Base-by-base conservation (phyloP, 2,329 filamentous ascomycete species). In the Apiospora malaysiana region DNA sequence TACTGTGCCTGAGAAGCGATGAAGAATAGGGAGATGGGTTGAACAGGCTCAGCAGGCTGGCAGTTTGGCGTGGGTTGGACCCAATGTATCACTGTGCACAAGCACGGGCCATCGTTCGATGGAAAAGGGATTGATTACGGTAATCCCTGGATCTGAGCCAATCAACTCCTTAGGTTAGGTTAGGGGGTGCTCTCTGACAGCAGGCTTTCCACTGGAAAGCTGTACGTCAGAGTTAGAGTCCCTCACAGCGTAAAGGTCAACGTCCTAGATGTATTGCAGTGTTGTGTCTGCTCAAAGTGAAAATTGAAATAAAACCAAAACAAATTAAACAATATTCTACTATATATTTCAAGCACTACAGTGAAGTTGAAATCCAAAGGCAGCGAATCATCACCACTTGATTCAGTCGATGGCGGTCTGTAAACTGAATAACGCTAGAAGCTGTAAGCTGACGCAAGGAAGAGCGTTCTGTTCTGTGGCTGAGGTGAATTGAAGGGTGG, bases 1-100 rank as follows among this genome's bases (percentile, higher is more conserved):
- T 43, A 72, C 71, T 72, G 71, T 71, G 70, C 56, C 56, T 63
- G 37, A 63, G 56, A 63, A 63, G 56, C 56, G 56, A 63, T 63
- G 56, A 63, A 40, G 56, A 63, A 63, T 63, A 63, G 56, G 27
- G 56, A 63, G 27, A 63, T 63, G 56, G 56, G 68, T 59, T 47
- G 56, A 68, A 56, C 23, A 68, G 56, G 56, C 56, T 63, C 56
- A 21, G 32, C 27, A 32, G 32, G 32, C 56, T n/a, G 56, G 56
- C 56, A 40, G 10, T 63, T 63, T n/a, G 32, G 56, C 32, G 16
- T n/a, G 32, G 56, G 14, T n/a, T 32, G 32, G 56, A 21, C 56
- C 56, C 56, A 32, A 63, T 40, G 56, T 40, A 63, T 40, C 56
- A 63, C 56, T 63, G 56, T 63, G 56, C 56, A 63, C 56, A 63